Conservation (phyloP, 2,329 filamentous ascomycete species). For the Cordyceps cateniannulata region DNA sequence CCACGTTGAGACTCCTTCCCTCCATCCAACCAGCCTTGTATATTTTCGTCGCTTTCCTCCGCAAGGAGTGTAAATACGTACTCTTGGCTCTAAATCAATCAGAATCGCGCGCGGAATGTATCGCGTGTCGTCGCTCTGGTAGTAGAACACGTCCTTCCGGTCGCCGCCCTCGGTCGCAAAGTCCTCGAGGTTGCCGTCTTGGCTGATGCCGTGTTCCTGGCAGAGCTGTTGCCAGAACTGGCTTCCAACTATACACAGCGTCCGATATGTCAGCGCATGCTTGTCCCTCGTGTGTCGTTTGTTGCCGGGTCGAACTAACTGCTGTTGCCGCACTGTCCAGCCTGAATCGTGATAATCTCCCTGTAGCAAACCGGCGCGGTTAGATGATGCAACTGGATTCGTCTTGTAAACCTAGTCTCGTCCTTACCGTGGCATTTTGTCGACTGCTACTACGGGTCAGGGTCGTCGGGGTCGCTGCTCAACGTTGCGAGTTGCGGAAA, state of each 20-base stretch:
- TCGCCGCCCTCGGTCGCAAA: conserved; percentile 97
- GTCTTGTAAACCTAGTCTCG: not conserved
- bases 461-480: not conserved
- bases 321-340: conserved; percentile 98
- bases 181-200: conserved; percentile 94
- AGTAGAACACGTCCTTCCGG: conserved; percentile 98
- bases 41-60: not conserved
- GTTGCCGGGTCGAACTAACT: conserved; percentile 54
- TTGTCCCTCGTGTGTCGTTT: not conserved
- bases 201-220: conserved; percentile 95
- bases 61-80: conserved; percentile 31
- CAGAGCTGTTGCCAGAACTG: conserved; percentile 99
- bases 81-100: conserved; percentile 88
- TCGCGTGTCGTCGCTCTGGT: conserved; percentile 96
- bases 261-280: not conserved
- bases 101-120: conserved; percentile 96
- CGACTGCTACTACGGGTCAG: not conserved
- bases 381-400: not conserved
- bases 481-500: conserved; percentile 5
- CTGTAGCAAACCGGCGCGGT: conserved; percentile 36
- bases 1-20: not conserved
- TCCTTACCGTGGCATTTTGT: conserved; percentile 23
- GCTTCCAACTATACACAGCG: conserved; percentile 64
- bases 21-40: not conserved
- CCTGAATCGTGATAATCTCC: conserved; percentile 99